Percentiles rank a stretch among this genome's conserved stretches.
Evolutionary conservation across 768 basidiomycete species (phyloP).

Genomic region (Paxillus rubicundulus): DNA sequence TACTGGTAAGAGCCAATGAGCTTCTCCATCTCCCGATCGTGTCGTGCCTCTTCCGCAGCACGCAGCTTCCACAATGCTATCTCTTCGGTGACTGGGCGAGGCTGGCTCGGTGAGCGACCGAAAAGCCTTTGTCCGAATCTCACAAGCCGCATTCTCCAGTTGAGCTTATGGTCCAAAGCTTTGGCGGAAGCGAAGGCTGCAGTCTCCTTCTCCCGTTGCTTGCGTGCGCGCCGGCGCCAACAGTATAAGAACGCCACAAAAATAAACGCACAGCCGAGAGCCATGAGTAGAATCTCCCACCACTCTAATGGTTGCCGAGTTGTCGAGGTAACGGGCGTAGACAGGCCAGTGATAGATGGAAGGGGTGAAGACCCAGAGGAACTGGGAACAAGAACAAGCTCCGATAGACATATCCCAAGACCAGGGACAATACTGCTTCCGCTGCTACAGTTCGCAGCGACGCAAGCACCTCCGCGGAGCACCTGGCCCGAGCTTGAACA

Average conservation of each 20-base stretch:
- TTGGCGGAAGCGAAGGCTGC: slow-evolving; percentile 62
- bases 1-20: slow-evolving; percentile 47
- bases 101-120: slow-evolving; percentile 38
- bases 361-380: slow-evolving; percentile 42
- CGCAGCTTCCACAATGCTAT: slow-evolving; percentile 50
- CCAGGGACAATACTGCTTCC: slow-evolving; percentile 58
- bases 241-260: slow-evolving; percentile 62
- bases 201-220: slow-evolving; percentile 65
- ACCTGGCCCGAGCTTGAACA: slow-evolving; percentile 64
- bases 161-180: slow-evolving; percentile 43
- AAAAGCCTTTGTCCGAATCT: slow-evolving; percentile 61
- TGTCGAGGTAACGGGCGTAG: slow-evolving; percentile 43
- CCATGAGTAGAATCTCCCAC: slow-evolving; percentile 88
- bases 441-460: slow-evolving; percentile 56
- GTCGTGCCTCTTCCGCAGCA: slow-evolving; percentile 49
- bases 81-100: slow-evolving; percentile 39
- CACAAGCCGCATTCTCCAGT: slow-evolving; percentile 56
- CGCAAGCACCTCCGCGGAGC: slow-evolving; percentile 64
- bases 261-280: slow-evolving; percentile 77
- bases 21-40: slow-evolving; percentile 50
- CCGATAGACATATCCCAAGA: slow-evolving; percentile 78
- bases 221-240: slow-evolving; percentile 70
- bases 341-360: slow-evolving; percentile 56
- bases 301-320: slow-evolving; percentile 49
- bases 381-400: slow-evolving; percentile 57